These are phyloP conservation scores for Fonsecaea erecta DNA, from an alignment of 2,329 filamentous ascomycete species.

Conservation along the genomic window DNA sequence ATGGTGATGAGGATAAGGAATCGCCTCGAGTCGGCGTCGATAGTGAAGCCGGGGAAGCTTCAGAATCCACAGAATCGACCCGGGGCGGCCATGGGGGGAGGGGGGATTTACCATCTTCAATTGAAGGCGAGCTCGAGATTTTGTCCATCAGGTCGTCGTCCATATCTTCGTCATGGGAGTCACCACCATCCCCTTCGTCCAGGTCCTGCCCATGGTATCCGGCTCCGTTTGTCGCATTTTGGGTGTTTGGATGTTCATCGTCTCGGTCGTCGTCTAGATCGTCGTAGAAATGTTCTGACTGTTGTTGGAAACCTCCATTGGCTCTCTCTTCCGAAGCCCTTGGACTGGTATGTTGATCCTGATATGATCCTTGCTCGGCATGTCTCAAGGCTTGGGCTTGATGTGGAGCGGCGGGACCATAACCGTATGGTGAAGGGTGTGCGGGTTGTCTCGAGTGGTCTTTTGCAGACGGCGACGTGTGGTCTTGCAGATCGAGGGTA, in stretches of 20 bases:
- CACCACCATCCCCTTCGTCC: slow-evolving; percentile 61
- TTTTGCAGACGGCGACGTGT: slow-evolving; percentile 78
- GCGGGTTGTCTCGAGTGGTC: slow-evolving; percentile 69
- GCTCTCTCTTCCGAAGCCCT: slow-evolving; percentile 47
- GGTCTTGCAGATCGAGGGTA: slow-evolving; percentile 92
- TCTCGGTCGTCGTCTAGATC: slow-evolving; percentile 66
- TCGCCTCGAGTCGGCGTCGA: slow-evolving; percentile 37
- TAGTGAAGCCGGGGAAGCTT: slow-evolving; percentile 34
- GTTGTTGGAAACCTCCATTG: slow-evolving; percentile 19
- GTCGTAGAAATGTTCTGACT: slow-evolving; percentile 42
- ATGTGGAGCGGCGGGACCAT: slow-evolving; percentile 71
- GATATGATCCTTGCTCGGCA: slow-evolving; percentile 74
- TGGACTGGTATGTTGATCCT: slow-evolving; percentile 71
- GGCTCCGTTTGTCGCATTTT: slow-evolving; percentile 31
- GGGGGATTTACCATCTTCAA: slow-evolving; percentile 93
- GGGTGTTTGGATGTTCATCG: slow-evolving; percentile 44
- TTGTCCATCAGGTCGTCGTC: slow-evolving; percentile 98
- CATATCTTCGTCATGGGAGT: slow-evolving; percentile 71
- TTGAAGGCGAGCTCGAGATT: slow-evolving; percentile 97
- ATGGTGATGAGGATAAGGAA: slow-evolving; percentile 42
- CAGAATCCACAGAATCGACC: slow-evolving; percentile 47
- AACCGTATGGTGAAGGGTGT: slow-evolving; percentile 57
- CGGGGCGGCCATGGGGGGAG: slow-evolving; percentile 50
- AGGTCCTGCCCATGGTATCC: slow-evolving; percentile 37
- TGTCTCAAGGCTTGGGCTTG: slow-evolving; percentile 84